Percentiles rank a stretch among this genome's conserved stretches.
phyloP scores from a whole-genome alignment of 2,329 filamentous ascomycete genomes.

The Rhexocercosporidium sp. region DNA sequence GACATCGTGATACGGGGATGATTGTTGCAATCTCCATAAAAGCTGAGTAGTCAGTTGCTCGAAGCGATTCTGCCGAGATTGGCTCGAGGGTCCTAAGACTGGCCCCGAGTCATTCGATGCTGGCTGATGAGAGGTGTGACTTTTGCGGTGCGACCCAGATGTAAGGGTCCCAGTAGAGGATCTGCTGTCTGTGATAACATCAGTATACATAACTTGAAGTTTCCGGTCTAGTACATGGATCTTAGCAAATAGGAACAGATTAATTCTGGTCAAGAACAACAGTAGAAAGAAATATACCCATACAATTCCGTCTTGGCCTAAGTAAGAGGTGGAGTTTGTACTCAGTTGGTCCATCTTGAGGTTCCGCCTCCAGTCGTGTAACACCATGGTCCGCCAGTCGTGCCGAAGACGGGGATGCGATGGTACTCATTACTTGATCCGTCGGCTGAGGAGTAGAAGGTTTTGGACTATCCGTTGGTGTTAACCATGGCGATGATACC shows the following conservation, averaged over 20 bases:
- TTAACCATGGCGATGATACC: slow-evolving; percentile 90
- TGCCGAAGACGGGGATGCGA: slow-evolving; percentile 44
- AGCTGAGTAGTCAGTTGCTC: slow-evolving; percentile 94
- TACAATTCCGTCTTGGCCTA: slow-evolving; percentile 72
- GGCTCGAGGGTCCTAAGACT: slow-evolving; percentile 48
- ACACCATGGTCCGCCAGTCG: slow-evolving; percentile 66
- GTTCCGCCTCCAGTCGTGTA: slow-evolving; percentile 83
- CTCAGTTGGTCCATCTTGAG: slow-evolving; percentile 91
- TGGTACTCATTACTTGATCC: slow-evolving; percentile 27
- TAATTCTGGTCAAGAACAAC: not conserved
- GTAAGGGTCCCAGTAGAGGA: slow-evolving; percentile 68
- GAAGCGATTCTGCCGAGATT: slow-evolving; percentile 81
- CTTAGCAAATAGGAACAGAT: not conserved
- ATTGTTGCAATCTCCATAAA: slow-evolving; percentile 93
- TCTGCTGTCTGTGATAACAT: slow-evolving; percentile 52
- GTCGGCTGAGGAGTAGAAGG: slow-evolving; percentile 36
- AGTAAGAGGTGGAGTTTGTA: slow-evolving; percentile 94
- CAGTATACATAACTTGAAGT: not conserved
- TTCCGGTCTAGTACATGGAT: not conserved
- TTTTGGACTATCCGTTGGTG: slow-evolving; percentile 50
- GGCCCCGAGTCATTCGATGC: slow-evolving; percentile 18
- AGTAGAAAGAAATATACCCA: not conserved
- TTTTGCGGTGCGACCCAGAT: slow-evolving; percentile 39
- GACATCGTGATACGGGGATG: slow-evolving; percentile 86
- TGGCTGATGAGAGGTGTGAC: slow-evolving; percentile 27